Percentiles rank a stretch among this genome's conserved stretches.
Evolutionary conservation across 1,284 basidiomycete species (phyloP).

Genomic region (Takashimella tepidaria): DNA sequence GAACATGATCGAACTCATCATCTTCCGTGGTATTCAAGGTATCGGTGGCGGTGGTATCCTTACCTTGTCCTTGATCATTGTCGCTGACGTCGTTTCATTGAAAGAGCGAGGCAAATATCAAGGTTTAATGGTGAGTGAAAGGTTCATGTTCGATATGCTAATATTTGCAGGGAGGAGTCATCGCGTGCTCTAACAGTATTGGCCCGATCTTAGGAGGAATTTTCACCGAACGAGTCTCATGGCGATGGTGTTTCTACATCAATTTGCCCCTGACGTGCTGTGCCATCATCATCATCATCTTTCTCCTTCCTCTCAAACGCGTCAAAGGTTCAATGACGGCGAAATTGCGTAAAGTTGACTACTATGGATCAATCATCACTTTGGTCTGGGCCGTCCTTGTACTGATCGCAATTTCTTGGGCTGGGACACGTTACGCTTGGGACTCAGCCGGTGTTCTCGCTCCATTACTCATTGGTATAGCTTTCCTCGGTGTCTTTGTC

Average conservation of each 20-base stretch:
- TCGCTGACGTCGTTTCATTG: slow-evolving; percentile 34
- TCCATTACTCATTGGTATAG: slow-evolving; percentile 56
- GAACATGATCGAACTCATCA: slow-evolving; percentile 62
- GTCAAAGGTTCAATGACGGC: slow-evolving; percentile 57
- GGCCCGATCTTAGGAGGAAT: slow-evolving; percentile 45
- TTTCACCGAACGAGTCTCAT: slow-evolving; percentile 27
- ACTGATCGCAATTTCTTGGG: slow-evolving; percentile 69
- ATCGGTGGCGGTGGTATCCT: slow-evolving; percentile 32
- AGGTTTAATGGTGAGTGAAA: slow-evolving; percentile 28
- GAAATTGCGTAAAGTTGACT: slow-evolving; percentile 62
- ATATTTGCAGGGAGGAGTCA: slow-evolving; percentile 33
- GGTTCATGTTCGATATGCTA: too few relatives aligned
- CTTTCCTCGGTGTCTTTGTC: slow-evolving; percentile 58
- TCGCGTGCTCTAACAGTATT: slow-evolving; percentile 34
- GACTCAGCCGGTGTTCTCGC: slow-evolving; percentile 58
- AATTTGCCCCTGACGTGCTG: slow-evolving; percentile 57
- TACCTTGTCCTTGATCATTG: slow-evolving; percentile 29
- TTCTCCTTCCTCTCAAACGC: slow-evolving; percentile 61
- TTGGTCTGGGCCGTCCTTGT: slow-evolving; percentile 58
- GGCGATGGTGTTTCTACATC: slow-evolving; percentile 53
- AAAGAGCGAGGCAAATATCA: slow-evolving; percentile 47
- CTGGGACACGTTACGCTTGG: slow-evolving; percentile 64
- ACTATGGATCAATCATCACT: slow-evolving; percentile 57
- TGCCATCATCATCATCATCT: slow-evolving; percentile 54
- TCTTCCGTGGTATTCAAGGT: slow-evolving; percentile 52